A percentile compares a stretch with the other conserved stretches of the same genome.
Evolutionary conservation across 805 yeast genomes (phyloP).

Genomic region (Candida ulmi): DNA sequence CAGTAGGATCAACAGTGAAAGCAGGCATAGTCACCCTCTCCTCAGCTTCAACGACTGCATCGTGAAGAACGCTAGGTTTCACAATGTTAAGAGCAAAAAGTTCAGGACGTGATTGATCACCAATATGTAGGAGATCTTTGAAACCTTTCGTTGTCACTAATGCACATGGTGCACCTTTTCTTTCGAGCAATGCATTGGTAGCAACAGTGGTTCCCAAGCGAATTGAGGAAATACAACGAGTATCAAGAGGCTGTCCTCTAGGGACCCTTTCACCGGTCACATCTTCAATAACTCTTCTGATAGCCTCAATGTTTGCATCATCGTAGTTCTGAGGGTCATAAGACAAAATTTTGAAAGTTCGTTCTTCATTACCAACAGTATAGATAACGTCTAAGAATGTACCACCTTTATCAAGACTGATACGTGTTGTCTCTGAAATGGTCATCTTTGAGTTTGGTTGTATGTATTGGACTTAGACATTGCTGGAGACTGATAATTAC

Average conservation of each 20-base stretch:
- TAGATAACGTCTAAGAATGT: slow-evolving; percentile 45
- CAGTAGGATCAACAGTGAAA: slow-evolving; percentile 58
- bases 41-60: slow-evolving; percentile 39
- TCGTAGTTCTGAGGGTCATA: slow-evolving; percentile 42
- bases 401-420: slow-evolving; percentile 31
- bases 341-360: slow-evolving; percentile 40
- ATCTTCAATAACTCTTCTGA: slow-evolving; percentile 37
- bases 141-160: slow-evolving; percentile 46
- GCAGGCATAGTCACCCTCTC: slow-evolving; percentile 59
- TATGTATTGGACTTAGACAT: background rate
- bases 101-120: slow-evolving; percentile 48
- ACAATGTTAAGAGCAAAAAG: slow-evolving; percentile 44
- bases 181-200: slow-evolving; percentile 46
- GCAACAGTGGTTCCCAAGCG: slow-evolving; percentile 49
- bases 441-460: slow-evolving; percentile 4
- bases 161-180: slow-evolving; percentile 45
- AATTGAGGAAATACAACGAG: slow-evolving; percentile 34
- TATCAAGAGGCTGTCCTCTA: slow-evolving; percentile 25
- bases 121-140: slow-evolving; percentile 44
- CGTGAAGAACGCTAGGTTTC: slow-evolving; percentile 41
- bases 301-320: slow-evolving; percentile 49
- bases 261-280: slow-evolving; percentile 30
- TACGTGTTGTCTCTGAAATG: slow-evolving; percentile 3
- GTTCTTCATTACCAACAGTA: slow-evolving; percentile 32
- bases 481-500: no score